Base-by-base conservation (phyloP, 805 yeast genomes). In the Ogataea pini region DNA sequence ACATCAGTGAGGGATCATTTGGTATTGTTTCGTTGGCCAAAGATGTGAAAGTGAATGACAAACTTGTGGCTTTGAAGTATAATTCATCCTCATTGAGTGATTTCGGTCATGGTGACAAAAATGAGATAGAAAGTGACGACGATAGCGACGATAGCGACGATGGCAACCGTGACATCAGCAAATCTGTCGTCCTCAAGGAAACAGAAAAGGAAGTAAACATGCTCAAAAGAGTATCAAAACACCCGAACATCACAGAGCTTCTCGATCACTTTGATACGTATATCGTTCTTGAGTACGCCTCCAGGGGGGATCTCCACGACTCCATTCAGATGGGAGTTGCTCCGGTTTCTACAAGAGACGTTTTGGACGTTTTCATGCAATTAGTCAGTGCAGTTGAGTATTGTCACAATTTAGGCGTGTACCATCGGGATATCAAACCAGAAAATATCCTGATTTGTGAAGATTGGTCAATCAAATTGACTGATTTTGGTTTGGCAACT, bases 1-100 rank as follows among this genome's bases (percentile, higher is more conserved):
- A 83, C 61, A 79, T 92, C 50, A 88, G 91, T 62, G 91, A 89
- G 65, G 98, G 98, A 25, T 89, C 97, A 0, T 92, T 89, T 67
- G 98, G 98, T 43, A 78, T 86, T 40, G 98, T 92, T 7, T 83
- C 95, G 2, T 75, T 92, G 20, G 97, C 96, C 8, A 83, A 82
- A 59, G 96, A 92, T 65, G 73, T 76, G 20, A 68, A 72, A 32
- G 50, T 62, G 25, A 57, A 64, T 25, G 60, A 72, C 52, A 70
- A 72, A 47, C 68, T 86, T 41, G 95, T 87, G 24, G 98, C 97
- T 2, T 82, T 92, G 51, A 91, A 92, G 69, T 88, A 87, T 63
- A 85, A 90, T 47, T 84, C 82, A 57, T 85, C 87, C 17, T 61
- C 77, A 19, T 78, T 78, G 36, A 71, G 72, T 48, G 69, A 69